phyloP scores from a whole-genome alignment of 2,329 filamentous ascomycete species.

The Malbranchea zuffiana region DNA sequence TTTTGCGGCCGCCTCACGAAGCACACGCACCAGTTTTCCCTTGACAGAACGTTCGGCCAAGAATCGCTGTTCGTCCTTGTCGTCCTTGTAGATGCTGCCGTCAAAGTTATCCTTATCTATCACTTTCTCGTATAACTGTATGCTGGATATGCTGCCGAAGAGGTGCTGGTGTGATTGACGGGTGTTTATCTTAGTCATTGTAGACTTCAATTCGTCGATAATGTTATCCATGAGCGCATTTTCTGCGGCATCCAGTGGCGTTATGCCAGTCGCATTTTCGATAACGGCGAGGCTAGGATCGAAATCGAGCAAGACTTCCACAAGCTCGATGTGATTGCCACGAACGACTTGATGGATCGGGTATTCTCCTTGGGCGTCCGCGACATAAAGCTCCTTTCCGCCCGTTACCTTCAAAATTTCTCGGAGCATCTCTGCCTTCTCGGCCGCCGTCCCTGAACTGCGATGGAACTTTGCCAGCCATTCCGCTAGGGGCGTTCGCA shows the following conservation, averaged over 20 bases:
- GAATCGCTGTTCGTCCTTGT: conserved; percentile 2
- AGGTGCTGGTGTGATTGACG: neutral
- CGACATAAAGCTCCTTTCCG: conserved; percentile 34
- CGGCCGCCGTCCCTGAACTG: conserved; percentile 27
- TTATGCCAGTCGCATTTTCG: conserved; percentile 67
- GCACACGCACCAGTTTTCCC: conserved; percentile 3
- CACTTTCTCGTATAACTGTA: neutral
- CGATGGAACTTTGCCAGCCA: conserved; percentile 1
- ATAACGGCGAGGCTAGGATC: conserved; percentile 52
- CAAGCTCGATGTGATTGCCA: conserved; percentile 46
- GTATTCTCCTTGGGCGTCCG: conserved; percentile 36
- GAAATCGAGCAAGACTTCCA: conserved; percentile 40
- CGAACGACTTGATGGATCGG: conserved; percentile 31
- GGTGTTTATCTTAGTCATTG: neutral
- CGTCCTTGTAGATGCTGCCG: neutral
- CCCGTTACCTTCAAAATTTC: conserved; percentile 40
- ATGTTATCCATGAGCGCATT: conserved; percentile 10
- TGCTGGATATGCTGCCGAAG: neutral
- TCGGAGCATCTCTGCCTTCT: neutral
- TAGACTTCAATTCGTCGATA: conserved; percentile 26
- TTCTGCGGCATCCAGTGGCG: conserved; percentile 43
- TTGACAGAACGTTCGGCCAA: neutral
- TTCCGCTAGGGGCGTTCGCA: conserved; percentile 10
- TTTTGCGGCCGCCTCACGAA: conserved; percentile 3
- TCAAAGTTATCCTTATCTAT: neutral